A percentile compares a stretch with the other conserved stretches of the same genome.
Conservation (phyloP, 352 stramenopile species). For the Phytophthora sp. region DNA sequence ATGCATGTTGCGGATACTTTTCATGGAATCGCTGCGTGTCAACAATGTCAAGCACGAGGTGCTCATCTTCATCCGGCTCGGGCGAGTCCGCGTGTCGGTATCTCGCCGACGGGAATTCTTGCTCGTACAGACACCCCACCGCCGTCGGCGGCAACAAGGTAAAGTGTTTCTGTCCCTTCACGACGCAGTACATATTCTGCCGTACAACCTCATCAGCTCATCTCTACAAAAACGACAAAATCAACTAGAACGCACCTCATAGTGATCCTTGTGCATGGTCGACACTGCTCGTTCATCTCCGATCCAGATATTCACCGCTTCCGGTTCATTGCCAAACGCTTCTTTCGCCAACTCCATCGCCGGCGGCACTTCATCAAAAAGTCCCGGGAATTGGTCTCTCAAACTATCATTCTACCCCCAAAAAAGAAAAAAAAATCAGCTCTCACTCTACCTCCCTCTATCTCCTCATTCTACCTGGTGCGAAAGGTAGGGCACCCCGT, state of each 20-base stretch:
- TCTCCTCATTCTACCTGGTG: slow-evolving; percentile 50
- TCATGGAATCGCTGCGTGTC: slow-evolving; percentile 57
- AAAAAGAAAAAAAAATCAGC: background rate
- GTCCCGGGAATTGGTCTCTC: slow-evolving; percentile 65
- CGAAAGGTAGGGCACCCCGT: slow-evolving; percentile 85
- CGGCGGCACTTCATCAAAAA: slow-evolving; percentile 73
- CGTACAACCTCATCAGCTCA: slow-evolving; percentile 2
- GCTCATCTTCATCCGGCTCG: slow-evolving; percentile 7
- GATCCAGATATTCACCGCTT: slow-evolving; percentile 98
- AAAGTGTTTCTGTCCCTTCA: slow-evolving; percentile 96
- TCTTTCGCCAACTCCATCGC: slow-evolving; percentile 62
- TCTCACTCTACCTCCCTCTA: background rate
- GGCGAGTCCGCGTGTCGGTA: slow-evolving; percentile 52
- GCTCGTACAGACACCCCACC: slow-evolving; percentile 91
- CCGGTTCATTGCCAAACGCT: slow-evolving; percentile 80
- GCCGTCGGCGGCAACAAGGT: slow-evolving; percentile 89
- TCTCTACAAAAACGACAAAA: background rate
- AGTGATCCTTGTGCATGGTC: slow-evolving; percentile 98
- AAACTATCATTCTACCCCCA: slow-evolving; percentile 71
- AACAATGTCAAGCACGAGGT: slow-evolving; percentile 27
- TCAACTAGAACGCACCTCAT: slow-evolving; percentile 72
- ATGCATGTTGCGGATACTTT: slow-evolving; percentile 49
- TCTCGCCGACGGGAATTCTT: slow-evolving; percentile 61
- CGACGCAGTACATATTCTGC: slow-evolving; percentile 97
- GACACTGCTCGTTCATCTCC: slow-evolving; percentile 95